These are phyloP conservation scores for Lachancea thermotolerans DNA, from an alignment of 805 yeast species.

Conservation along the genomic window DNA sequence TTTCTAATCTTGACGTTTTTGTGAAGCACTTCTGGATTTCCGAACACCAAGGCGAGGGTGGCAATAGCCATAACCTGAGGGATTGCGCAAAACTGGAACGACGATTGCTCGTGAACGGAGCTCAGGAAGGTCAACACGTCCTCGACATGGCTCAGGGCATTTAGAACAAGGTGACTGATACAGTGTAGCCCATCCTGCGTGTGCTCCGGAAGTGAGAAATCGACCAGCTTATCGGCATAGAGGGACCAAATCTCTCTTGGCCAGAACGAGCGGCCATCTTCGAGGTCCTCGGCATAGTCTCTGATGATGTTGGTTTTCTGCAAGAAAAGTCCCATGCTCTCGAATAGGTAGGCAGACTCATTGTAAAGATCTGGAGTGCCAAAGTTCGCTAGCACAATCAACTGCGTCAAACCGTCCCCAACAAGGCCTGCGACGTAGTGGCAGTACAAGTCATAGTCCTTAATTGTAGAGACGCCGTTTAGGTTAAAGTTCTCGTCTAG, in stretches of 20 bases:
- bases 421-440: constrained; percentile 97
- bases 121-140: constrained; percentile 74
- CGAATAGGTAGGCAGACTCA: constrained; percentile 53
- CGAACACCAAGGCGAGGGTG: constrained; percentile 77
- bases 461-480: constrained; percentile 69
- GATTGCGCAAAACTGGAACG: constrained; percentile 89
- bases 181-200: constrained; percentile 59
- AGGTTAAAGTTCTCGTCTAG: constrained; percentile 68
- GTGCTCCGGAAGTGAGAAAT: constrained; percentile 48
- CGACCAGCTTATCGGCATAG: constrained; percentile 57
- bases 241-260: constrained; percentile 90
- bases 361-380: constrained; percentile 45
- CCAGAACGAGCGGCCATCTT: constrained; percentile 92
- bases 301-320: constrained; percentile 96
- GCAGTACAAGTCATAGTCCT: constrained; percentile 87
- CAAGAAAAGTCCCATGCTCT: constrained; percentile 89
- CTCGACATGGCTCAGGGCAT: constrained; percentile 70
- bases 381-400: constrained; percentile 70
- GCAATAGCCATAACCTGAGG: constrained; percentile 99
- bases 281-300: constrained; percentile 87
- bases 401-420: constrained; percentile 88
- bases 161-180: constrained; percentile 70
- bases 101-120: constrained; percentile 68
- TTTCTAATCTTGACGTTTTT: constrained; percentile 80
- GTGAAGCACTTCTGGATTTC: constrained; percentile 67